A percentile compares a stretch with the other conserved stretches of the same genome.
These are phyloP conservation scores for Solanum hybrid DNA, from an alignment of 305 asterid genomes.

Conservation along the genomic window DNA sequence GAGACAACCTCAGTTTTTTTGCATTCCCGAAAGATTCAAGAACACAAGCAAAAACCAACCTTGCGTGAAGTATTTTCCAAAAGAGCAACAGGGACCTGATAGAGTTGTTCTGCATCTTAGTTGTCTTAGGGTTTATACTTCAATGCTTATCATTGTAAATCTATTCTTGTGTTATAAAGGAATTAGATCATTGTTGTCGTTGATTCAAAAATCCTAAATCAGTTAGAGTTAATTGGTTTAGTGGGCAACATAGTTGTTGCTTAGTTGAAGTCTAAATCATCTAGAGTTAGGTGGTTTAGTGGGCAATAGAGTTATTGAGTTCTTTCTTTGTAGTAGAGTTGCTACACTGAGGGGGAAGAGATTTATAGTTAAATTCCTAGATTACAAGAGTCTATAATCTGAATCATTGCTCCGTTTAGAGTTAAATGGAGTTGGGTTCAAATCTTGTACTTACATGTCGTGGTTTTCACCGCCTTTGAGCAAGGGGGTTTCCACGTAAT, in stretches of 20 bases:
- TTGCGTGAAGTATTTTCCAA: background rate
- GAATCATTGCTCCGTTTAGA: background rate
- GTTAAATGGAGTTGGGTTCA: background rate
- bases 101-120: background rate
- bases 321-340: background rate
- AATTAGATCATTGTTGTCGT: background rate
- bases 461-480: too few species aligned
- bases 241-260: background rate
- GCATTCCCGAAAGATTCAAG: background rate
- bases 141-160: background rate
- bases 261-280: too few species aligned
- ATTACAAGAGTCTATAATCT: background rate
- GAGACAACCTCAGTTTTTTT: background rate
- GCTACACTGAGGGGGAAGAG: background rate
- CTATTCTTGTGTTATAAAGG: background rate
- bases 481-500: background rate
- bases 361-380: background rate
- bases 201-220: background rate
- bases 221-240: background rate
- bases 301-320: background rate
- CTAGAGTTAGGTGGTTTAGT: background rate
- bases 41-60: background rate
- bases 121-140: background rate
- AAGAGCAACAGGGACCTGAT: background rate
- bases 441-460: too few species aligned